Evolutionary conservation across 805 yeast species (phyloP), one percentile per base, ranked within the genome.

Genomic region (Candida verbasci): DNA sequence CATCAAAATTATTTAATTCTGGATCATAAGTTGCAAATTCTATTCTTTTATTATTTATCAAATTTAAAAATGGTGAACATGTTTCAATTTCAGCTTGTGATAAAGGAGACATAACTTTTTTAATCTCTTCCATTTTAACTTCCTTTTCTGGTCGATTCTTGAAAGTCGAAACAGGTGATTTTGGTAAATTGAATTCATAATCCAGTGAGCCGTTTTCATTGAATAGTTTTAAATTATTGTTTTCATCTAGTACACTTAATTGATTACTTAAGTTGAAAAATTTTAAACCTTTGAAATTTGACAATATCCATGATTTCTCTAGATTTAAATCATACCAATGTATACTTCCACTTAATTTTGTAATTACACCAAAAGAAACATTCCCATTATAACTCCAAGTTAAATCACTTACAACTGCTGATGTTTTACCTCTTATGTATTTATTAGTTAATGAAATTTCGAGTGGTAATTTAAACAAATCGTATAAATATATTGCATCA

Each of bases 401-500:
- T 3, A 80, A 55, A 14, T 72, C 66, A 23, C 62, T 60, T 16
- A 80, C 68, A 1, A 64, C 51, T 0, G 84, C 76, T 6, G 78
- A 68, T 1, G 85, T 79, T 46, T 76, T 78, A 1, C 89, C 88
- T 17, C 87, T 62, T 9, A 56, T 57, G 44, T 77, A 79, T 43
- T 75, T 73, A 12, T 82, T 86, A 33, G 78, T 50, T 16, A 81
- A 55, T 1, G 73, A 60, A 2, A 81, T 65, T 41, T 76, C 76
- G 2, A 47, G 49, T 1, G 80, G 75, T 24, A 70, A 58, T 38
- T 68, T 65, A 30, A 79, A 63, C 37, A 72, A 64, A 48, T 82
- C 88, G 83, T 86, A 82, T 44, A 78, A 60, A 47, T 67, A 78
- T 4, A 82, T 59, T 34, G 65, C 71, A 50, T 82, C 86, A 2